These are phyloP conservation scores for Trichocomaceae sp. DNA, from an alignment of 2,329 filamentous ascomycete genomes.

Conservation along the genomic window DNA sequence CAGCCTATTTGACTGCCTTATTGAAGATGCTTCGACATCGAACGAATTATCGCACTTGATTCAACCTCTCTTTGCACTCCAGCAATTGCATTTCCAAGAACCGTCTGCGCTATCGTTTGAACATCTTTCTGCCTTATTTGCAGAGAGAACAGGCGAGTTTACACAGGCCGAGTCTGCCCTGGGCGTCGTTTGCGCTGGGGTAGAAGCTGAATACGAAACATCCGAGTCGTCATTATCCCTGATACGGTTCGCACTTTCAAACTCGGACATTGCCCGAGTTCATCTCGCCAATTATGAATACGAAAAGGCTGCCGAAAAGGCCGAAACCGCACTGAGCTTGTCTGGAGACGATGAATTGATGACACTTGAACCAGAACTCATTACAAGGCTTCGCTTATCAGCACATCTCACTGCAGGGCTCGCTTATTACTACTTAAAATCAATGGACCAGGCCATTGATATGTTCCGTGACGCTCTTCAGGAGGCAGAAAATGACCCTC, in stretches of 20 bases:
- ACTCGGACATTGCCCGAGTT: constrained; percentile 78
- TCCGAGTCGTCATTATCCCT: constrained; percentile 71
- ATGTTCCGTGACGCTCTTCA: constrained; percentile 75
- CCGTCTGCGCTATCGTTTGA: constrained; percentile 65
- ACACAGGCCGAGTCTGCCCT: constrained; percentile 58
- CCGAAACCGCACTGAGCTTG: constrained; percentile 71
- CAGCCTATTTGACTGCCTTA: constrained; percentile 74
- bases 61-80: constrained; percentile 80
- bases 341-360: constrained; percentile 65
- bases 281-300: constrained; percentile 65
- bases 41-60: constrained; percentile 59
- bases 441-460: constrained; percentile 62
- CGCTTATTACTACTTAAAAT: constrained; percentile 64
- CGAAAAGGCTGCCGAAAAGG: constrained; percentile 66
- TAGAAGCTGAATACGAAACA: constrained; percentile 78
- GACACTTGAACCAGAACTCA: constrained; percentile 54
- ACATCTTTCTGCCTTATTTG: constrained; percentile 72
- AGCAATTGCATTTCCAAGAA: constrained; percentile 67
- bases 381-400: constrained; percentile 68
- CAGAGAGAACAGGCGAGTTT: constrained; percentile 71
- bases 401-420: constrained; percentile 81
- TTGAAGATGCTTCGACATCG: constrained; percentile 49
- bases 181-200: constrained; percentile 57
- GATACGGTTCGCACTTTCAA: constrained; percentile 70
- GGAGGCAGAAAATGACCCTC: constrained; percentile 69